These are phyloP conservation scores for Breynia disticha DNA, from an alignment of 441 rosid species.

Conservation along the genomic window DNA sequence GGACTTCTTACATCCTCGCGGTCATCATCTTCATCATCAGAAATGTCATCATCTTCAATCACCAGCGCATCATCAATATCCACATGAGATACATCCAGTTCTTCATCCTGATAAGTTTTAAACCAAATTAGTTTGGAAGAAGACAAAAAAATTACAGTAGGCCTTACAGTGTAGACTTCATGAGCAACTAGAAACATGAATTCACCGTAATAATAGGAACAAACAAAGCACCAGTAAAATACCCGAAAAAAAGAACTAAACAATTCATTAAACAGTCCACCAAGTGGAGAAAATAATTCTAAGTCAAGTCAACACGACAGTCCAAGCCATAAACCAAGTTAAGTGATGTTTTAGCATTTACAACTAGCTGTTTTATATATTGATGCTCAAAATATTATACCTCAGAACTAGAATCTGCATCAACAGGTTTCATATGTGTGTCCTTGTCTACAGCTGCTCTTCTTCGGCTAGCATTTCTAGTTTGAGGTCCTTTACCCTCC, in stretches of 20 bases:
- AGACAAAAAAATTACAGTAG: too few species aligned
- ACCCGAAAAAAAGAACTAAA: neutral
- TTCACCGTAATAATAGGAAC: too few species aligned
- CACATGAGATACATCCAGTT: conserved; percentile 78
- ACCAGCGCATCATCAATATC: conserved; percentile 94
- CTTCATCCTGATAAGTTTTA: conserved; percentile 72
- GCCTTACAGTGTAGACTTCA: too few species aligned
- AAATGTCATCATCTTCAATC: conserved; percentile 97
- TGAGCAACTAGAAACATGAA: too few species aligned
- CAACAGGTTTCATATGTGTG: conserved; percentile 55
- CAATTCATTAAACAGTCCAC: too few species aligned
- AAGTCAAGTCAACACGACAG: too few species aligned
- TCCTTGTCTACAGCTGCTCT: conserved; percentile 77
- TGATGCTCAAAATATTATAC: conserved; percentile 48
- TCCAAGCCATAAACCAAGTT: neutral
- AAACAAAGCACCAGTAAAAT: neutral
- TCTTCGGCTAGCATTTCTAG: conserved; percentile 87
- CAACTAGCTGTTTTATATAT: too few species aligned
- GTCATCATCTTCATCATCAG: conserved; percentile 93
- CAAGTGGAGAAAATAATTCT: too few species aligned
- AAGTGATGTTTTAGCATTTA: too few species aligned
- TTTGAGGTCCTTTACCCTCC: conserved; percentile 87
- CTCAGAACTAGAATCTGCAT: conserved; percentile 91
- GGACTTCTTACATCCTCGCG: conserved; percentile 77
- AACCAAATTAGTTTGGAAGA: neutral